phyloP scores from a whole-genome alignment of 768 basidiomycete species.

The Boletus tylopilopsis region DNA sequence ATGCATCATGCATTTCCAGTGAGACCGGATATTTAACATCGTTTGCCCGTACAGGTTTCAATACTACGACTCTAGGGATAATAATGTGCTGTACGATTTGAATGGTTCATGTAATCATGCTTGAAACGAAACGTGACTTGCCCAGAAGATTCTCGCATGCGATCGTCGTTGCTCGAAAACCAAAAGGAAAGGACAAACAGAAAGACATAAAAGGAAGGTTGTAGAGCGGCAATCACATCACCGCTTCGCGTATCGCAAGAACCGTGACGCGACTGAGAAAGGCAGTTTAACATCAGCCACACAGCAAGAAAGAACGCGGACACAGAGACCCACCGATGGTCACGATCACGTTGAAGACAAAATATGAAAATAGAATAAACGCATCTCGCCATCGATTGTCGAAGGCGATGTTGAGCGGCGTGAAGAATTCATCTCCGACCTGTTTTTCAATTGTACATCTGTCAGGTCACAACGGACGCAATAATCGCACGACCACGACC shows the following conservation, averaged over 20 bases:
- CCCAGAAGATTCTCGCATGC: no score
- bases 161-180: no score
- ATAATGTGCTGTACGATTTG: no score
- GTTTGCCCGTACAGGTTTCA: no score
- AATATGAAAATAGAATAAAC: conserved; percentile 61
- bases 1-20: no score
- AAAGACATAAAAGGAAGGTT: no score
- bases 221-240: conserved; percentile 2
- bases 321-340: conserved; percentile 42
- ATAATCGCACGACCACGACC: conserved; percentile 6
- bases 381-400: conserved; percentile 64
- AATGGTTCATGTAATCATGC: not conserved
- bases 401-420: conserved; percentile 63
- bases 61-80: not conserved
- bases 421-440: conserved; percentile 67
- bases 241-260: conserved; percentile 68
- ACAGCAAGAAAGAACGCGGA: not conserved
- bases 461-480: not conserved
- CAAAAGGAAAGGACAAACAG: not conserved
- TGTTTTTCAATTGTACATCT: conserved; percentile 13
- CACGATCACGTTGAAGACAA: conserved; percentile 67
- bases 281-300: not conserved
- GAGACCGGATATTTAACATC: no score
- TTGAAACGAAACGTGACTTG: not conserved
- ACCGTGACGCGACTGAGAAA: conserved; percentile 58